Conservation (phyloP, 257 asterid genomes). For the Scutellaria galericulata region DNA sequence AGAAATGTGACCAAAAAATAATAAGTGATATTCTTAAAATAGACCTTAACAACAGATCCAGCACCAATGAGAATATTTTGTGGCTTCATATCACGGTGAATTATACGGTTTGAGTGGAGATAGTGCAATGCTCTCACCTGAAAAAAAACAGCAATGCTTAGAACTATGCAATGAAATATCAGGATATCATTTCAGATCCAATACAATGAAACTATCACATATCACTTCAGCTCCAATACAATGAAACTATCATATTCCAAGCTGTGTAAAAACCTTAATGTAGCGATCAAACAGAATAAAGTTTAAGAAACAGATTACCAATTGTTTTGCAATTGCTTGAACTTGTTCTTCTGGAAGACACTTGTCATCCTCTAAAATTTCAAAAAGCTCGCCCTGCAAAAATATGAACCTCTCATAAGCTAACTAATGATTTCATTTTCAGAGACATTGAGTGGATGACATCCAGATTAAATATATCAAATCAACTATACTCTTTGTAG, state of each 20-base stretch:
- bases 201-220: conserved; percentile 20
- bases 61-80: conserved; percentile 97
- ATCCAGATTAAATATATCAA: conserved; percentile 7
- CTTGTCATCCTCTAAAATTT: conserved; percentile 97
- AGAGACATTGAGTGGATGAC: conserved; percentile 5
- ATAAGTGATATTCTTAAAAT: conserved; percentile 28
- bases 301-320: conserved; percentile 54
- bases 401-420: conserved; percentile 36
- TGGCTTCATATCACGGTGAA: conserved; percentile 99
- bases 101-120: conserved; percentile 96
- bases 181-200: conserved; percentile 13
- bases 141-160: conserved; percentile 26
- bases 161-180: conserved; percentile 23
- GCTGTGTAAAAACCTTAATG: neutral
- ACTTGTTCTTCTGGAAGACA: conserved; percentile 99
- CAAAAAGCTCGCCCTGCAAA: conserved; percentile 93
- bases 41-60: conserved; percentile 92
- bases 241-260: conserved; percentile 20
- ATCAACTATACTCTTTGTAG: conserved; percentile 7
- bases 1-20: conserved; percentile 23
- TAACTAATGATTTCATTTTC: conserved; percentile 25
- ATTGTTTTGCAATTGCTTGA: conserved; percentile 96
- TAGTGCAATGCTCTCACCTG: conserved; percentile 96
- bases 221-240: conserved; percentile 3
- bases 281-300: conserved; percentile 24